These are phyloP conservation scores for Thalia dealbata DNA, from an alignment of 176 grass and related monocot species.

Conservation along the genomic window DNA sequence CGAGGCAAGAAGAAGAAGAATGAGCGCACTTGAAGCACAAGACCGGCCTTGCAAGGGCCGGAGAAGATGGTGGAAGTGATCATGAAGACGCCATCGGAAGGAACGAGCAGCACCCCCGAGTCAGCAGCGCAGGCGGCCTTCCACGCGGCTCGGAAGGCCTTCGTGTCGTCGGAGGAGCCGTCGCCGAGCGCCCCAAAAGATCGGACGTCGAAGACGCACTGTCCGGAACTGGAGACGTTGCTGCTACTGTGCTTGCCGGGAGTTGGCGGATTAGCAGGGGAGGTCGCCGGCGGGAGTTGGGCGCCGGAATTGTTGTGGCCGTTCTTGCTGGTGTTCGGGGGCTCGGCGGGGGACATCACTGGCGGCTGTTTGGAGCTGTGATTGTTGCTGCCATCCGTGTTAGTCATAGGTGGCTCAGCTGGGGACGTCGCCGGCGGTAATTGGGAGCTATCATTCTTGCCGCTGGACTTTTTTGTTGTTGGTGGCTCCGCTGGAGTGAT, in stretches of 20 bases:
- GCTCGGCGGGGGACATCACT: no score
- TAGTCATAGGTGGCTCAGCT: no score
- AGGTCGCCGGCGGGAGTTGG: constrained; percentile 35
- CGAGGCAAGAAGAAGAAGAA: neutral
- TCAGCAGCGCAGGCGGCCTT: constrained; percentile 40
- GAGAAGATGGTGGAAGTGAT: constrained; percentile 59
- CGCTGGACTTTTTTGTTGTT: no score
- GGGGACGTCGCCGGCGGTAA: no score
- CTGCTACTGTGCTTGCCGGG: neutral
- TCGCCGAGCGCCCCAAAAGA: constrained; percentile 49
- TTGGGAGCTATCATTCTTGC: no score
- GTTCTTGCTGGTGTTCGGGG: no score
- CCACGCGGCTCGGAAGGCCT: constrained; percentile 57
- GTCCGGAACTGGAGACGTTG: neutral
- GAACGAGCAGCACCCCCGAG: constrained; percentile 38
- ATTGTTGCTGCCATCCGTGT: no score
- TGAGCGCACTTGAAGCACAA: constrained; percentile 46
- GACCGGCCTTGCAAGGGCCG: constrained; percentile 34
- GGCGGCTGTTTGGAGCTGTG: no score
- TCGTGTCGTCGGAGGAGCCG: constrained; percentile 39
- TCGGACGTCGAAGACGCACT: constrained; percentile 44
- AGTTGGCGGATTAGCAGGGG: no score
- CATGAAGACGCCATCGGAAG: constrained; percentile 59
- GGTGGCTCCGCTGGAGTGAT: constrained; percentile 12
- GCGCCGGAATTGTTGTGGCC: neutral